Evolutionary conservation across 139 green algal species (phyloP), one percentile per base, ranked within the genome.

Genomic region (Closterium sp.): DNA sequence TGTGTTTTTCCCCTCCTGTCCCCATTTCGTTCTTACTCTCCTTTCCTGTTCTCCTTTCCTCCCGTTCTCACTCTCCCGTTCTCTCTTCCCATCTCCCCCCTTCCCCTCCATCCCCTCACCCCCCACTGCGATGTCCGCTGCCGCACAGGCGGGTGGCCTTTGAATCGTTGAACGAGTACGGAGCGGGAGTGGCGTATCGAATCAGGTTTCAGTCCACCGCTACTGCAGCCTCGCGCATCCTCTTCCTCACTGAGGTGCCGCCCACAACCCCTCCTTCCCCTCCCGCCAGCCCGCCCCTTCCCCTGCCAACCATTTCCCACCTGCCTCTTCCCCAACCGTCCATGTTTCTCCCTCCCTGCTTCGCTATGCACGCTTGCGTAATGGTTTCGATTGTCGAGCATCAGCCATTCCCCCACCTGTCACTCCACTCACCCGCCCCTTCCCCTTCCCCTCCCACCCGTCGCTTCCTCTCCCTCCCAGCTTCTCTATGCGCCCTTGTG

Each of bases 211-310:
- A 94, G 19, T 94, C 91, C 34, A 89, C 91, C 0, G 29, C 28
- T 4, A 89, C 88, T n/a, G 19, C 79, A 21, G 79, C 28, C 89
- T 92, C 91, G 17, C 88, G 88, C 85, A 89, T 92, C 42, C 19
- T 94, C 88, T 94, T 94, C 88, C 91, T 94, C 31, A 94, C 91
- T 31, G 91, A 94, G 87, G 90, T 93, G 38, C 90, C 27, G 19
- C 62, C 62, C 5, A 4, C 62, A 22, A 27, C 5, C 1, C 38
- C 38, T 9, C 38, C 38, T 50, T 9, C 38, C 38, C 38, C 38
- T 1, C 38, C 38, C 38, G 5, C 38, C 38, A 50, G 38, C 38
- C 38, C 38, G 7, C 38, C 38, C 38, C 38, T 50, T 50, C 13
- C 38, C 38, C 38, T 50, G 4, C 38, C 38, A 50, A 9, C 38